Conservation (phyloP, 2,329 filamentous ascomycete species). For the Chrysosphaeria jannelii region DNA sequence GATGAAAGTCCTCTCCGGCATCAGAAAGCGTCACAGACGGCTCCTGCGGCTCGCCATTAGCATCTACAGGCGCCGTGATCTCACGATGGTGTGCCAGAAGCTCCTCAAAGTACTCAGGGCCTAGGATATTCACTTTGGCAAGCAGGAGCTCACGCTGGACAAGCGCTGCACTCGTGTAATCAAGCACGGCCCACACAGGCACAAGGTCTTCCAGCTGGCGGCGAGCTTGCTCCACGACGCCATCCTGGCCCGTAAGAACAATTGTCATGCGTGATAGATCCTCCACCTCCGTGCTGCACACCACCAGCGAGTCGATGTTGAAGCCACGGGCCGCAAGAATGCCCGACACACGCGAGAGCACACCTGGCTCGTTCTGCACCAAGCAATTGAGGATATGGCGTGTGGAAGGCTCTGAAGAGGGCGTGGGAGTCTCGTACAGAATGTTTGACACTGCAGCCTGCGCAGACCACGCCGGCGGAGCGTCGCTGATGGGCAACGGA, state of each 20-base stretch:
- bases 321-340: conserved; percentile 90
- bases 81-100: conserved; percentile 84
- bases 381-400: conserved; percentile 93
- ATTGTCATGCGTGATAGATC: conserved; percentile 98
- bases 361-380: conserved; percentile 95
- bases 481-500: conserved; percentile 49
- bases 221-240: conserved; percentile 87
- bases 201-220: conserved; percentile 89
- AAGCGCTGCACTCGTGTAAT: conserved; percentile 76
- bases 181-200: conserved; percentile 90
- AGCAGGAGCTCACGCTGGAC: conserved; percentile 88
- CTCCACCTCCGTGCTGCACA: conserved; percentile 91
- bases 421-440: conserved; percentile 86
- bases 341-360: conserved; percentile 82
- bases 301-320: conserved; percentile 95
- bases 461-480: conserved; percentile 56
- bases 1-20: conserved; percentile 47
- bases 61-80: conserved; percentile 24
- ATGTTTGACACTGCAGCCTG: conserved; percentile 93
- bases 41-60: conserved; percentile 14
- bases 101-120: conserved; percentile 95
- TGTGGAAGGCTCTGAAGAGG: conserved; percentile 59
- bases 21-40: conserved; percentile 13
- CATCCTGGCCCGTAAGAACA: conserved; percentile 82
- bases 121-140: conserved; percentile 87